Base-by-base conservation (phyloP, 2,329 filamentous ascomycete genomes). In the Xylariaceae sp. region DNA sequence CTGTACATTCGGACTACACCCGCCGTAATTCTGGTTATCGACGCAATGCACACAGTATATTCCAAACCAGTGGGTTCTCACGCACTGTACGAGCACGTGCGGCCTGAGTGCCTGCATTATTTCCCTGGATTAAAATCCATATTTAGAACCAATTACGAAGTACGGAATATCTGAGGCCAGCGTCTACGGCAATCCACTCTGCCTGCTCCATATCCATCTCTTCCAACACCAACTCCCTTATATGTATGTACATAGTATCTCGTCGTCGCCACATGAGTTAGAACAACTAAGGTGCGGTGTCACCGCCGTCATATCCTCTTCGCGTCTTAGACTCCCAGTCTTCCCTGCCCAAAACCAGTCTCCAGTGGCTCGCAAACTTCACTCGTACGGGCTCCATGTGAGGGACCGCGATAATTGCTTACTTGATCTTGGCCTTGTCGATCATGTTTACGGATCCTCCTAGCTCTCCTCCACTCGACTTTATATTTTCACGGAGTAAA, bases 401-500 rank as follows among this genome's bases (percentile, higher is more conserved):
- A 67, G 63, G 64, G 55, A 51, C 51, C 53, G 59, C 60, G 53
- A 58, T 59, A 51, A 54, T 52, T 56, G 49, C 47, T 47, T 44
- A 53, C 49, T 18, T 47, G 49, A 51, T 54, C 52, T 59, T 49
- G 51, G n/a, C 47, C 51, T 56, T 42, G 51, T 60, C 64, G 66
- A 69, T 67, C 54, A 69, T 69, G 67, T 69, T 67, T 63, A 63
- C 61, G 63, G 63, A 62, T 66, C 60, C 62, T 58, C 55, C 61
- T 57, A 55, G 63, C 63, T 67, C 59, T 63, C 62, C 60, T 57
- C 51, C 50, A 64, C 59, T 65, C 60, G 60, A 69, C 54, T 64
- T 64, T 64, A 59, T 61, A 63, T 67, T 67, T 60, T 53, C 62
- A 49, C 62, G 65, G 63, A 67, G 65, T 63, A 66, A 64, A 66